Evolutionary conservation across 108 stramenopile species (phyloP).

Genomic region (Hondaea fermentalgiana): DNA sequence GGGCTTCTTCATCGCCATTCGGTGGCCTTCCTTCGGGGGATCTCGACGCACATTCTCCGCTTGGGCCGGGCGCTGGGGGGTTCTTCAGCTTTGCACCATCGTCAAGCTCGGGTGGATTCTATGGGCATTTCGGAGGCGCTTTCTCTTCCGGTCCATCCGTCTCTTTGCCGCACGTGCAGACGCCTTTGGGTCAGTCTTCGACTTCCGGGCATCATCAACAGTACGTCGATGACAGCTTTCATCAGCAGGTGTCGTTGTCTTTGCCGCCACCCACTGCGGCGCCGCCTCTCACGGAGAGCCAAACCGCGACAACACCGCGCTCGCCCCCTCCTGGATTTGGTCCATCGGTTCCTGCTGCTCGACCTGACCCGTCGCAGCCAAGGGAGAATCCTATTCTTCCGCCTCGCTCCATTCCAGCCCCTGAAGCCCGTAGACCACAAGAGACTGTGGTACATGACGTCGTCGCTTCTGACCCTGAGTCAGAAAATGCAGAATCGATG

Average conservation of each 20-base stretch:
- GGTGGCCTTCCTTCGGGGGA: background rate
- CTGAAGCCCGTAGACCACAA: too few relatives aligned
- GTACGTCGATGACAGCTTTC: too few relatives aligned
- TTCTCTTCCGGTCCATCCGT: background rate
- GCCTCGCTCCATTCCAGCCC: too few relatives aligned
- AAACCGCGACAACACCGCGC: background rate
- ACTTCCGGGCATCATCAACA: too few relatives aligned
- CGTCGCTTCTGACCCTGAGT: too few relatives aligned
- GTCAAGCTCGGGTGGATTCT: background rate
- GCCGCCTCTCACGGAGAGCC: too few relatives aligned
- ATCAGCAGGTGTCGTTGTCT: too few relatives aligned
- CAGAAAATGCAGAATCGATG: too few relatives aligned
- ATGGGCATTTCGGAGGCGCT: background rate
- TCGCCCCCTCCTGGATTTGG: background rate
- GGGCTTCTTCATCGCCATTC: background rate
- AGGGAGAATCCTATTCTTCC: background rate
- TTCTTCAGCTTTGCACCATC: background rate
- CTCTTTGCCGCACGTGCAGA: background rate
- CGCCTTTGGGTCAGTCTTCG: too few relatives aligned
- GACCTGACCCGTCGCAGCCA: background rate
- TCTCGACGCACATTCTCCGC: background rate
- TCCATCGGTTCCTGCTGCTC: background rate
- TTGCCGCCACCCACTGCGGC: too few relatives aligned
- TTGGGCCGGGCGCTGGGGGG: background rate
- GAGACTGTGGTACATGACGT: too few relatives aligned